These are phyloP conservation scores for Amaranthus tricolor DNA, from an alignment of 179 eudicot genomes.

Conservation along the genomic window DNA sequence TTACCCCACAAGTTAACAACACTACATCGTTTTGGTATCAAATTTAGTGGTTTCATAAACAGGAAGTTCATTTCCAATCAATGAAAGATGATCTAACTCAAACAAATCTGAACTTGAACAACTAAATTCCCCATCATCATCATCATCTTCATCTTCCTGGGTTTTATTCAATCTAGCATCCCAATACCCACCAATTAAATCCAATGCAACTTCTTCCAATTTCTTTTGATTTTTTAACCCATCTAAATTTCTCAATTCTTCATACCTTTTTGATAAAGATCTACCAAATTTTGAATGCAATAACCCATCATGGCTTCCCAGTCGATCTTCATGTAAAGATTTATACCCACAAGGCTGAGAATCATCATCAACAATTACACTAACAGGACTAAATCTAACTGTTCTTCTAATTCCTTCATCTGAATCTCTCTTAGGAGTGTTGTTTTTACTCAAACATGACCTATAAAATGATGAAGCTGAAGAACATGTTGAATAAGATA, in stretches of 20 bases:
- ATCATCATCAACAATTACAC: constrained; percentile 53
- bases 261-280: constrained; percentile 26
- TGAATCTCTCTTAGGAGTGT: constrained; percentile 6
- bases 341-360: constrained; percentile 56
- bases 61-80: constrained; percentile 57
- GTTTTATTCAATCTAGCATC: constrained; percentile 22
- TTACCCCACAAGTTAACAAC: neutral
- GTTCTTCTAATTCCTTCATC: constrained; percentile 36
- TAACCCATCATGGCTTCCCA: neutral
- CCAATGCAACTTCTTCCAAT: constrained; percentile 34
- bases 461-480: constrained; percentile 55
- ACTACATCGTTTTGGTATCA: constrained; percentile 20
- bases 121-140: constrained; percentile 48
- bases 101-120: constrained; percentile 83
- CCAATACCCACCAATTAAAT: constrained; percentile 36
- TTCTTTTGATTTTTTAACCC: constrained; percentile 20
- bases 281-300: constrained; percentile 13
- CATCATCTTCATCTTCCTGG: constrained; percentile 25
- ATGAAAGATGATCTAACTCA: constrained; percentile 70
- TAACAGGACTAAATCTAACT: constrained; percentile 55
- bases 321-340: constrained; percentile 20
- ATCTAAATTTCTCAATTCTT: constrained; percentile 26
- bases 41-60: constrained; percentile 66
- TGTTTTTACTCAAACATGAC: constrained; percentile 48
- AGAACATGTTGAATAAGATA: constrained; percentile 35